Percentiles rank a stretch among this genome's conserved stretches.
Conservation (phyloP, 331 rosid species). For the Quercus tomentella region DNA sequence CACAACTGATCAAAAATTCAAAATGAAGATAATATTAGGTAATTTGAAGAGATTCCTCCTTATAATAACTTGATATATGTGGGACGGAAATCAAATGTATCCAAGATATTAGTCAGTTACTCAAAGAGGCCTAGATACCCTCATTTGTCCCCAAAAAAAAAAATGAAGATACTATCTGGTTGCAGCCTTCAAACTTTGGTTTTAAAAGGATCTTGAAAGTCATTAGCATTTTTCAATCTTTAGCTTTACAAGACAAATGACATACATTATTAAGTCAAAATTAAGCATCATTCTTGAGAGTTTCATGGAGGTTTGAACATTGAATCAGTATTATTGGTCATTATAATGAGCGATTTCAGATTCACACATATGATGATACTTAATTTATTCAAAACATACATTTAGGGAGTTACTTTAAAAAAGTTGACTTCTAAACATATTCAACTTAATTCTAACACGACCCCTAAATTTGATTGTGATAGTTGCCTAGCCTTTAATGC, state of each 20-base stretch:
- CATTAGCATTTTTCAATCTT: not conserved
- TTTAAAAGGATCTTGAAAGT: not conserved
- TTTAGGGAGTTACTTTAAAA: not conserved
- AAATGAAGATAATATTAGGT: no score
- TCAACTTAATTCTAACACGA: not conserved
- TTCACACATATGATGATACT: not conserved
- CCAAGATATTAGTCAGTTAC: no score
- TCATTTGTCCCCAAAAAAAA: no score
- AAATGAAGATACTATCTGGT: no score
- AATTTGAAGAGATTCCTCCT: rapidly evolving
- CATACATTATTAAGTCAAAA: not conserved
- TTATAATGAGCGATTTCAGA: not conserved
- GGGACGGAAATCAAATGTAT: rapidly evolving
- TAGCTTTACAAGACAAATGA: not conserved
- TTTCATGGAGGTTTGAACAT: not conserved
- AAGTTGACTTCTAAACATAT: not conserved
- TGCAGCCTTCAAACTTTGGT: not conserved
- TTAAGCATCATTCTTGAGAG: not conserved
- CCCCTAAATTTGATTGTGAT: not conserved
- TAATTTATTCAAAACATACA: not conserved
- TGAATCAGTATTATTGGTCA: not conserved
- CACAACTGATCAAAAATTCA: not conserved
- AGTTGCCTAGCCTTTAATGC: not conserved
- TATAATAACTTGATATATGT: no score
- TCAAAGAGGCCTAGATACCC: no score